Base-by-base conservation (phyloP, 192 early-diverging fungal species). In the Backusella parvicylindrica region DNA sequence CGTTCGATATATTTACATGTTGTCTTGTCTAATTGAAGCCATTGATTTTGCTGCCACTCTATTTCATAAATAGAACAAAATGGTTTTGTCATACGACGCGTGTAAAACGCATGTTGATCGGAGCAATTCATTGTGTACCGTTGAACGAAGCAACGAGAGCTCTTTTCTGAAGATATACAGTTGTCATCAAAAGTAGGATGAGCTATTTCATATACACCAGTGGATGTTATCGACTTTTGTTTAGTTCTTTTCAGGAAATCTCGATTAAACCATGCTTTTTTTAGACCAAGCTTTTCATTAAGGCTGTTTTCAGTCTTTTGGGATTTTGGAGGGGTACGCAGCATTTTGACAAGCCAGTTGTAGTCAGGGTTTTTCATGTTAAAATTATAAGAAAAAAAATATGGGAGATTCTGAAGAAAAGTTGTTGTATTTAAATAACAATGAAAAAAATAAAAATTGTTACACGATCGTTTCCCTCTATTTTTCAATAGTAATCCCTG, bases 11-110 rank as follows among this genome's bases (percentile, higher is more conserved):
- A 41, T 30, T 70, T 41, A 37, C 40, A 41, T 23, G 68, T 43
- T 8, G 26, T 9, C 12, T 43, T 47, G 26, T 70, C 38, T 12
- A 70, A 41, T 31, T 41, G 68, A 38, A 70, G 37, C 68, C 68
- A 70, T 70, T 70, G 68, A 38, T 70, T 38, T 28, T 70, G 38
- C 16, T 70, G 68, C 68, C 68, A 70, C 28, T 70, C 40, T 43
- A 70, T 38, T 70, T 70, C 68, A 31, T 70, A 70, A 13, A 70
- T 28, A 30, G 38, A 41, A 12, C 16, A 23, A 30, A 70, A 70
- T 12, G 53, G 53, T 60, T 60, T 28, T 60, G 53, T 60, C 53
- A 60, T 13, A 60, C 53, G 53, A 28, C 53, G 53, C 53, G 53
- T 60, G 53, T 60, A 28, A 9, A 60, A 60, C 53, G 53, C 53